Evolutionary conservation across 768 basidiomycete genomes (phyloP).

Genomic region (Panaeolus papilionaceus): DNA sequence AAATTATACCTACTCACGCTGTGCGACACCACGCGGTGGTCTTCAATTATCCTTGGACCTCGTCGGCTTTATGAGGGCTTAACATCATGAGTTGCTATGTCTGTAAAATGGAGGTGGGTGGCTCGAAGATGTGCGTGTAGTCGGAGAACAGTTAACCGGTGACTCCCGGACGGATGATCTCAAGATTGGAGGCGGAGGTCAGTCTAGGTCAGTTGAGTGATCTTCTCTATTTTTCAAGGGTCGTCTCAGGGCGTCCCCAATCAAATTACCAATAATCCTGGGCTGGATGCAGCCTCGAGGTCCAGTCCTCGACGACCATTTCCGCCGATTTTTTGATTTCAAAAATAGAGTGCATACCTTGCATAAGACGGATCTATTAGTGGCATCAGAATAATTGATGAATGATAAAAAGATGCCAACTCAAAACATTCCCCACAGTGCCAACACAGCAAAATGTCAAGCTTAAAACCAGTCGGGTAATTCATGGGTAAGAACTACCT

Average conservation of each 20-base stretch:
- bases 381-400: conserved; percentile 1
- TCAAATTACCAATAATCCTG: no score
- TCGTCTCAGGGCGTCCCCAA: no score
- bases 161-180: background rate
- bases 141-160: background rate
- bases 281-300: no score
- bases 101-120: background rate
- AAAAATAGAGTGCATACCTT: background rate
- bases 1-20: background rate
- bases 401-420: background rate
- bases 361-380: background rate
- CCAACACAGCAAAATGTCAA: background rate
- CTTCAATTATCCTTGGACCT: no score
- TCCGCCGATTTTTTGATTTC: background rate
- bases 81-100: background rate
- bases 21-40: background rate
- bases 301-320: background rate
- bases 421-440: background rate
- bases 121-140: background rate
- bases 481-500: background rate
- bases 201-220: no score
- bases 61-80: no score
- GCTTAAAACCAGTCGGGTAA: background rate
- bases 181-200: background rate
- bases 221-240: no score